phyloP scores from a whole-genome alignment of 1,284 basidiomycete species.

The Pisolithus thermaeus region DNA sequence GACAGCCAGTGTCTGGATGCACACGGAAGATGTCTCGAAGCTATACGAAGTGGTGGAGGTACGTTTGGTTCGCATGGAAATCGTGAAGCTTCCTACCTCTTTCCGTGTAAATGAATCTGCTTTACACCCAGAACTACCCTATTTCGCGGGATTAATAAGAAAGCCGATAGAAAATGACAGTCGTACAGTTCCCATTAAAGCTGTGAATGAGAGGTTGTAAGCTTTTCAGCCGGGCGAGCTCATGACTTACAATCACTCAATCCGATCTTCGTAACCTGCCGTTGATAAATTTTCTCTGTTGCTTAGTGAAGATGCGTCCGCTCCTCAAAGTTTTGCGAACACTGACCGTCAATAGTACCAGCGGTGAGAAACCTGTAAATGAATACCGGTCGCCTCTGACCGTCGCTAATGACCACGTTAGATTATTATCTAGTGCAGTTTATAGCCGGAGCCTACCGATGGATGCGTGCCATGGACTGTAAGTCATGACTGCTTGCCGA shows the following conservation, averaged over 20 bases:
- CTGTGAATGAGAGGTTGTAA: slow-evolving; percentile 30
- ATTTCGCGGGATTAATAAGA: slow-evolving; percentile 12
- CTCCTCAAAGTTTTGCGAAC: slow-evolving; percentile 2
- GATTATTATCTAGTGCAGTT: slow-evolving; percentile 1
- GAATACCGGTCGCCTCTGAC: slow-evolving; percentile 87
- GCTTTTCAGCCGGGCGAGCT: background rate
- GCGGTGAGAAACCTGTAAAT: slow-evolving; percentile 91
- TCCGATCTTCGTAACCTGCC: slow-evolving; percentile 95
- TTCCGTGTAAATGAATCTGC: slow-evolving; percentile 85
- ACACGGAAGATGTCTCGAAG: slow-evolving; percentile 89
- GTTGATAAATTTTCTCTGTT: slow-evolving; percentile 80
- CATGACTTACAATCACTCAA: slow-evolving; percentile 73
- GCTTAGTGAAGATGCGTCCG: slow-evolving; percentile 3
- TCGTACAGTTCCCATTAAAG: slow-evolving; percentile 61
- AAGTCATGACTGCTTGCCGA: slow-evolving; percentile 65
- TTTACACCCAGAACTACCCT: slow-evolving; percentile 52
- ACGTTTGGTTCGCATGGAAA: background rate
- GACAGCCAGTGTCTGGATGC: slow-evolving; percentile 75
- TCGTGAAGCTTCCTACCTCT: slow-evolving; percentile 51
- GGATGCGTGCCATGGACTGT: slow-evolving; percentile 97
- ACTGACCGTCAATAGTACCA: slow-evolving; percentile 68
- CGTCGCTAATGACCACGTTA: slow-evolving; percentile 57
- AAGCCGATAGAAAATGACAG: background rate
- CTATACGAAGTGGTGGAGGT: slow-evolving; percentile 31
- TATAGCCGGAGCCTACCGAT: slow-evolving; percentile 51